Evolutionary conservation across 495 filamentous ascomycete species (phyloP), one percentile per base, ranked within the genome.

Genomic region (Trichoderma virens): DNA sequence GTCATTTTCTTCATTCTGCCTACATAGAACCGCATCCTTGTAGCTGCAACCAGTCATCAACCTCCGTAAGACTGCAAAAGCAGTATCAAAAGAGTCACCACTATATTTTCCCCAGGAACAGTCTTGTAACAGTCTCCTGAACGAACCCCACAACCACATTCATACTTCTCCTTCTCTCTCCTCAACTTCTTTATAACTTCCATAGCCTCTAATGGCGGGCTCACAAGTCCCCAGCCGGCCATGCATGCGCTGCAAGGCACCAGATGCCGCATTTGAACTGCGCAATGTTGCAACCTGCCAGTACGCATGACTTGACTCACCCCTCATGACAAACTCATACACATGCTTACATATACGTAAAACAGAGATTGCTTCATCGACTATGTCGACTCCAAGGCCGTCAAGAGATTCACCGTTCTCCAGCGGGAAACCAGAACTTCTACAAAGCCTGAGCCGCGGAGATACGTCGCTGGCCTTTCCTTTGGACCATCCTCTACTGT

Each of bases 401-500:
- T 64, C 41, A 65, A 67, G 60, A 43, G 65, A 14, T 45, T 67
- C 27, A 47, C 31, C 27, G 41, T 59, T 1, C 62, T 64, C 1
- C 27, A 61, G 28, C 30, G 32, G 20, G 62, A 65, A 30, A 67
- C 51, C 86, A 73, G 80, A 73, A 69, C 72, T 77, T 68, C 60
- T 70, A 67, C 69, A 73, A 67, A 66, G 74, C 65, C 59, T 67
- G 69, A 63, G 74, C 67, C 67, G 71, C 59, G 68, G 72, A 80
- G 62, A 77, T 79, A 96, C 30, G 79, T 97, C 2, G 75, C 98
- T 16, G 90, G 91, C 1, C 69, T 97, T 4, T 97, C 92, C 1
- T 86, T 91, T 66, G 94, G 95, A 0, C 79, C 90, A 3, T 94
- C 89, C 9, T 97, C 93, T 0, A 81, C 86, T n/a, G 80, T 83